Evolutionary conservation across 768 basidiomycete genomes (phyloP).

Genomic region (Lactarius sp.): DNA sequence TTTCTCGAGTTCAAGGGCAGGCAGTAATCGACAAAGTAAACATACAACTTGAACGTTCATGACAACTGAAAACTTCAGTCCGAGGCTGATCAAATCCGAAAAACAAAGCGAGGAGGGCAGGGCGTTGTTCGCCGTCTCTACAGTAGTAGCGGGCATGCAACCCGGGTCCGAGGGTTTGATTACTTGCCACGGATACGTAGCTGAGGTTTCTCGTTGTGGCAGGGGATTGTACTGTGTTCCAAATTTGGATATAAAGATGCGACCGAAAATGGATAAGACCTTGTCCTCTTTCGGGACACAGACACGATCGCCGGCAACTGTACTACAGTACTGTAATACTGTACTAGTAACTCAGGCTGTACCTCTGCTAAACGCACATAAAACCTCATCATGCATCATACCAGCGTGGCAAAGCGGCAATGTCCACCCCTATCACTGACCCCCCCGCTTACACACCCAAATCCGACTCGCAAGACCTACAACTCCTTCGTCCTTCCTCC

Average conservation of each 20-base stretch:
- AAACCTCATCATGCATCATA: neutral
- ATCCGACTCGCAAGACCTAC: neutral
- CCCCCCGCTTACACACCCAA: conserved; percentile 13
- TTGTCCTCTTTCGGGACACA: conserved; percentile 12
- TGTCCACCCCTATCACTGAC: neutral
- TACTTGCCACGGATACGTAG: no score
- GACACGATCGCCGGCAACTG: neutral
- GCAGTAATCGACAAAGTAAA: neutral
- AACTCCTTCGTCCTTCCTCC: neutral
- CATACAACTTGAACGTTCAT: no score
- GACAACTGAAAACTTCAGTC: neutral
- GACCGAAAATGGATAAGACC: conserved; percentile 13
- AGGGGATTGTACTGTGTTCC: neutral
- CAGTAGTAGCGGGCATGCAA: no score
- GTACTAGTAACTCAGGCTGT: no score
- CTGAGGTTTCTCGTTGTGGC: neutral
- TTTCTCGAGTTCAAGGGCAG: neutral
- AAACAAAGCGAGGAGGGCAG: no score
- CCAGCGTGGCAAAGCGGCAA: neutral
- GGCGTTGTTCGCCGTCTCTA: no score
- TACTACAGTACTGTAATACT: neutral
- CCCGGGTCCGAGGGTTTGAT: no score
- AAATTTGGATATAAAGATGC: conserved; percentile 12
- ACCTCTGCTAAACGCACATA: neutral
- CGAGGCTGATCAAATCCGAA: no score